Percentiles rank a stretch among this genome's conserved stretches.
These are phyloP conservation scores for Fusarium musae DNA, from an alignment of 2,329 filamentous ascomycete genomes.

Conservation along the genomic window DNA sequence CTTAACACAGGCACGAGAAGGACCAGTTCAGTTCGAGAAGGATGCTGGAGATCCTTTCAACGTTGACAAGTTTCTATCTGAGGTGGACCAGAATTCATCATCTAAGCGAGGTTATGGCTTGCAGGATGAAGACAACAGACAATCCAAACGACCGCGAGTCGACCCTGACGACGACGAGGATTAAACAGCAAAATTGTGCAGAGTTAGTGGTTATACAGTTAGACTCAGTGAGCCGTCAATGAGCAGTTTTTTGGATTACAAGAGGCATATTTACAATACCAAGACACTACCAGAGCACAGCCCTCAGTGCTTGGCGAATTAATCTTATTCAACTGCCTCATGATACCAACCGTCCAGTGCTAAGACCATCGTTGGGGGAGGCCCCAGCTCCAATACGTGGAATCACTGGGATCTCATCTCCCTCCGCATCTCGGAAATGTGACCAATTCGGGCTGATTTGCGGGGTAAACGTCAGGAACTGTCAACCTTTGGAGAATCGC, in stretches of 20 bases:
- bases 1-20: constrained; percentile 73
- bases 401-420: constrained; percentile 14
- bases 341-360: not conserved
- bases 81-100: constrained; percentile 73
- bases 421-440: constrained; percentile 30
- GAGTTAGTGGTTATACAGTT: constrained; percentile 36
- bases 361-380: not conserved
- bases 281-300: constrained; percentile 1
- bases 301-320: not conserved
- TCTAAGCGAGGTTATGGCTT: constrained; percentile 81
- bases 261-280: constrained; percentile 19
- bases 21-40: constrained; percentile 96
- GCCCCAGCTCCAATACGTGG: constrained; percentile 35
- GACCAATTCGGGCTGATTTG: constrained; percentile 23
- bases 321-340: constrained; percentile 1
- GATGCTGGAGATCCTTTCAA: constrained; percentile 88
- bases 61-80: constrained; percentile 91
- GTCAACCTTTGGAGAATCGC: not conserved
- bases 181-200: constrained; percentile 21
- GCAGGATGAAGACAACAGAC: constrained; percentile 70
- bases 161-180: constrained; percentile 67
- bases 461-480: constrained; percentile 15
- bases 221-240: constrained; percentile 41
- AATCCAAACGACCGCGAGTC: constrained; percentile 79
- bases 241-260: constrained; percentile 19